Evolutionary conservation across 306 rosid species (phyloP).

Genomic region (Sicyos baderoa): DNA sequence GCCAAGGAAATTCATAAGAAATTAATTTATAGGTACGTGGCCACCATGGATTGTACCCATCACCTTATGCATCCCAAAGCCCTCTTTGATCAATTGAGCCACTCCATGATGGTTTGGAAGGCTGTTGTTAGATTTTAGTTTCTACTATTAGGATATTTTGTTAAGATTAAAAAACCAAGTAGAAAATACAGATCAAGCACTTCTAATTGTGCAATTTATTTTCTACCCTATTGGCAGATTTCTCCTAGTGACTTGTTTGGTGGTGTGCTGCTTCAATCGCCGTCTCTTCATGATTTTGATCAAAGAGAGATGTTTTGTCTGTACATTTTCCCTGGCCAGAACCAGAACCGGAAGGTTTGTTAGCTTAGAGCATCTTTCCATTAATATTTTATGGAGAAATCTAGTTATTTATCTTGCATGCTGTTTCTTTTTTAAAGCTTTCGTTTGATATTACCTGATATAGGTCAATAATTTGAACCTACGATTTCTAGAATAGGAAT

Average conservation of each 20-base stretch:
- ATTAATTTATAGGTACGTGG: too few species aligned
- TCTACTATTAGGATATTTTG: too few species aligned
- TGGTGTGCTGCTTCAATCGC: slow-evolving; percentile 72
- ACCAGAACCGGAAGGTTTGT: slow-evolving; percentile 52
- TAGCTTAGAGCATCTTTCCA: not conserved
- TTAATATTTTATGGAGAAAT: not conserved
- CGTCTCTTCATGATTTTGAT: slow-evolving; percentile 72
- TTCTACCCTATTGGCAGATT: slow-evolving; percentile 40
- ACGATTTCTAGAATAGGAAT: not conserved
- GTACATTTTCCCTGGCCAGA: slow-evolving; percentile 54
- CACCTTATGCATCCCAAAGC: too few species aligned
- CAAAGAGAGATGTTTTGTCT: slow-evolving; percentile 83
- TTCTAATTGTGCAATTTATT: too few species aligned
- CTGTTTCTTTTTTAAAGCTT: too few species aligned
- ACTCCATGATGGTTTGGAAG: too few species aligned
- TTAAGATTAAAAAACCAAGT: too few species aligned
- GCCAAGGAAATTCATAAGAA: too few species aligned
- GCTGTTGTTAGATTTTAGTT: not conserved
- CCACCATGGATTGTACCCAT: too few species aligned
- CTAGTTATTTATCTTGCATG: not conserved
- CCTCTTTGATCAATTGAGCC: too few species aligned
- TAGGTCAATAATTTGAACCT: not conserved
- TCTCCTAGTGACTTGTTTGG: slow-evolving; percentile 50
- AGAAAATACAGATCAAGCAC: too few species aligned
- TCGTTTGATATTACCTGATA: not conserved